Conservation (phyloP, 2,329 filamentous ascomycete genomes). For the Cercospora brassicicola region DNA sequence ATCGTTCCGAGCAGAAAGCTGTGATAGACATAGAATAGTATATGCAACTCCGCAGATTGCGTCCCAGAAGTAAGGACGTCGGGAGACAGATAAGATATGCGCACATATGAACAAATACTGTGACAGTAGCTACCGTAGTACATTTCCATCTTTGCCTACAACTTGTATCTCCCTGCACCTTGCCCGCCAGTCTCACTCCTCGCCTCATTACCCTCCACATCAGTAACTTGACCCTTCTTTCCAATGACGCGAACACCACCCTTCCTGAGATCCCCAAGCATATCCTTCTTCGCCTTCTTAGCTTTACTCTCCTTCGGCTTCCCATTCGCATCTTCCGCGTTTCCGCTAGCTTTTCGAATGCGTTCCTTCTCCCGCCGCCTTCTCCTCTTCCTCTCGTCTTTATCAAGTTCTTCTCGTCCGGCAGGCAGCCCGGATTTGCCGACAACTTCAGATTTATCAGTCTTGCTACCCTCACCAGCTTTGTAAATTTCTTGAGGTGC, state of each 20-base stretch:
- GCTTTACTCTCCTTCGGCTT: constrained; percentile 40
- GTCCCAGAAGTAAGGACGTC: neutral
- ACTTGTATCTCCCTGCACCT: constrained; percentile 36
- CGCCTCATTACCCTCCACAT: constrained; percentile 78
- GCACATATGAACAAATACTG: neutral
- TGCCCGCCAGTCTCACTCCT: constrained; percentile 30
- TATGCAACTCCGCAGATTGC: neutral
- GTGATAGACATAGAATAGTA: neutral
- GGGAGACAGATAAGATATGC: neutral
- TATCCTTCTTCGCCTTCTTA: constrained; percentile 56
- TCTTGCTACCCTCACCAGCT: constrained; percentile 60
- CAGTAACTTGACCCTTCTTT: constrained; percentile 79
- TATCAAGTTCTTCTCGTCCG: constrained; percentile 79
- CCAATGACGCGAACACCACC: constrained; percentile 90
- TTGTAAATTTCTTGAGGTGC: constrained; percentile 94
- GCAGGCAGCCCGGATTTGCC: constrained; percentile 73
- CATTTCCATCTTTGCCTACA: constrained; percentile 26
- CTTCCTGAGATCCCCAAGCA: constrained; percentile 71
- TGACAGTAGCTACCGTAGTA: neutral
- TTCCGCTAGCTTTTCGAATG: constrained; percentile 66
- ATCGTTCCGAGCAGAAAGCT: neutral
- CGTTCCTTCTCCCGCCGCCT: constrained; percentile 74
- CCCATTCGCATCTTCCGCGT: constrained; percentile 42
- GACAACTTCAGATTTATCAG: constrained; percentile 66
- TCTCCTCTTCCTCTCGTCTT: constrained; percentile 79